A percentile compares a stretch with the other conserved stretches of the same genome.
phyloP scores from a whole-genome alignment of 1,284 basidiomycete genomes.

The Cutaneotrichosporon spelunceum region DNA sequence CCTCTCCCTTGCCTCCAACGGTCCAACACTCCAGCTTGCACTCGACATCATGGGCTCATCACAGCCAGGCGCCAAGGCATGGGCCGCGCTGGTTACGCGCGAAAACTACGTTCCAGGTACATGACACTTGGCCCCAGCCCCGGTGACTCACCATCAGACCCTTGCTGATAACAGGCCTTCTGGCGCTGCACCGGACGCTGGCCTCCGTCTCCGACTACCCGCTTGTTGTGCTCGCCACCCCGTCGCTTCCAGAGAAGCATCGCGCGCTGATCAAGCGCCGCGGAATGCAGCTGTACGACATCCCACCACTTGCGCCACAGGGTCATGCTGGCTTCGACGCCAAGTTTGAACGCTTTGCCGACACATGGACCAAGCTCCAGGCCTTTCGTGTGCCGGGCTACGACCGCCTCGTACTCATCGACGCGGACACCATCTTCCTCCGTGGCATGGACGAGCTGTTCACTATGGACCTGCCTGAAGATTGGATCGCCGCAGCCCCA shows the following conservation, averaged over 20 bases:
- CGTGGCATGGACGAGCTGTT: constrained; percentile 91
- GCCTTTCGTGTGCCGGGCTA: constrained; percentile 73
- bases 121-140: no score
- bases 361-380: constrained; percentile 87
- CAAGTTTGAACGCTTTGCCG: constrained; percentile 60
- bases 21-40: no score
- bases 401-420: constrained; percentile 79
- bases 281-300: constrained; percentile 60
- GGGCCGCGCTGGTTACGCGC: constrained; percentile 60
- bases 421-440: constrained; percentile 85
- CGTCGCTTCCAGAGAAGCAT: constrained; percentile 59
- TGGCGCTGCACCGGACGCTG: constrained; percentile 70
- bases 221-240: constrained; percentile 75
- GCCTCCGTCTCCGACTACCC: constrained; percentile 68
- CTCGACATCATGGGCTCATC: not conserved
- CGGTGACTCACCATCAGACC: not conserved
- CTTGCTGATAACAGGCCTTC: constrained; percentile 39
- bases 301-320: constrained; percentile 62
- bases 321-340: constrained; percentile 52
- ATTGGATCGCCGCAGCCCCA: constrained; percentile 78
- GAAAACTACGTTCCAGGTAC: constrained; percentile 60
- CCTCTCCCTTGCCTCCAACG: no score
- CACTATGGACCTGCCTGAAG: constrained; percentile 62
- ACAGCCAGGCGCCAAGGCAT: not conserved
- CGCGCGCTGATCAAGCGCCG: constrained; percentile 59